Base-by-base conservation (phyloP, 2,329 filamentous ascomycete genomes). In the Hymenoscyphus scutula region DNA sequence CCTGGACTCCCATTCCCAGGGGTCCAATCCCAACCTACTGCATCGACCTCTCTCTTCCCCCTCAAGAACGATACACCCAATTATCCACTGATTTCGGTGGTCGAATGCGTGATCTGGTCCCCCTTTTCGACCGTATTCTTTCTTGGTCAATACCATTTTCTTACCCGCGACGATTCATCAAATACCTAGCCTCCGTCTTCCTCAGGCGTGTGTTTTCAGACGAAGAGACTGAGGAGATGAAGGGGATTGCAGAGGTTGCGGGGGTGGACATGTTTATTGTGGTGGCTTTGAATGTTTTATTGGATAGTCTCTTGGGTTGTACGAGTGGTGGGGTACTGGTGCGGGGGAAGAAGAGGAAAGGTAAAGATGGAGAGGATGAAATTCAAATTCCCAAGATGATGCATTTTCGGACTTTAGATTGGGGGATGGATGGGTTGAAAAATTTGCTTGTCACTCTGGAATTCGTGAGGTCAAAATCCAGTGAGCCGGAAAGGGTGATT, bases 251-350 rank as follows among this genome's bases (percentile, higher is more conserved):
- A 29, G 71, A 75, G 29, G 77, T 74, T 2, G 79, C 79, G 0
- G 80, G 78, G 0, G 76, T 89, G 3, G 77, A 82, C 1, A 76
- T 89, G 71, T 84, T 86, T 66, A 73, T 89, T 0, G 76, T 89
- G 0, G 80, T 89, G 2, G 81, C 81, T 2, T 80, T 88, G 67
- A 89, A 89, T 67, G 83, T 84, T 1, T 74, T 89, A 1, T 76
- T 89, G 1, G 87, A 90, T 68, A 74, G 84, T 5, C 76, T 89
- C 38, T 81, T 89, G 74, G 87, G 86, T 2, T 89, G 87, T 70
- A 89, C 86, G 1, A 87, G 84, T 64, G 83, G 84, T 25, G 83
- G 78, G 17, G 75, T 76, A 5, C 65, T 72, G 37, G 71, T 76
- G 0, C 8, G 67, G 34, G 71, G 71, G 23, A 69, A 63, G 30